phyloP scores from a whole-genome alignment of 345 rosid genomes.

The Syzygium grande region DNA sequence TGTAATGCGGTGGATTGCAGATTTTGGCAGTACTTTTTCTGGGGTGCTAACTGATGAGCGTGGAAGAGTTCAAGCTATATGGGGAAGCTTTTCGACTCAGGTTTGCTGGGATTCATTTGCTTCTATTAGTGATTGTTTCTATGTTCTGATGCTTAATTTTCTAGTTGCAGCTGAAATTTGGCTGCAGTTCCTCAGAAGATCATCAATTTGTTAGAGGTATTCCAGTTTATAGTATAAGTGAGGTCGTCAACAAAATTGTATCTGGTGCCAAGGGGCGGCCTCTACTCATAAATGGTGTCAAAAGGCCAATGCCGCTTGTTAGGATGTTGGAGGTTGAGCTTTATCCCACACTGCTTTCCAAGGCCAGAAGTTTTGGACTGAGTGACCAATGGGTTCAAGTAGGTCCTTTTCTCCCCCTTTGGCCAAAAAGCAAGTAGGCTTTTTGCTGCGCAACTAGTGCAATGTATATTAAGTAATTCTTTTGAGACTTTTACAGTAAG shows the following conservation, averaged over 20 bases:
- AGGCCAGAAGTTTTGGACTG: conserved; percentile 87
- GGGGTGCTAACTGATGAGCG: conserved; percentile 88
- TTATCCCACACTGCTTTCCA: conserved; percentile 84
- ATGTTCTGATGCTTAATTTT: conserved; percentile 8
- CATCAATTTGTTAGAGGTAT: conserved; percentile 90
- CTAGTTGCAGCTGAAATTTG: conserved; percentile 56
- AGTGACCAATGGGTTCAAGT: conserved; percentile 77
- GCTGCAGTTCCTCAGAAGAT: conserved; percentile 72
- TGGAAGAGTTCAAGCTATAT: conserved; percentile 83
- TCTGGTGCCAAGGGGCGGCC: conserved; percentile 62
- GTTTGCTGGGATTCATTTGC: conserved; percentile 20
- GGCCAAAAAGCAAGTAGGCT: neutral
- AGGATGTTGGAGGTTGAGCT: conserved; percentile 90
- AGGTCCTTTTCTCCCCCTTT: neutral
- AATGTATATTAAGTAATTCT: neutral
- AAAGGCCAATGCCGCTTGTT: conserved; percentile 79
- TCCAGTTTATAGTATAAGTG: conserved; percentile 61
- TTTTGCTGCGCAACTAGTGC: neutral
- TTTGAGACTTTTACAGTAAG: neutral
- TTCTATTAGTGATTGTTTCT: neutral
- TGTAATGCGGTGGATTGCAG: conserved; percentile 24
- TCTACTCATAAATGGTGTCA: conserved; percentile 76
- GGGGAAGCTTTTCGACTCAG: conserved; percentile 98
- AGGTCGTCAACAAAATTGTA: conserved; percentile 70
- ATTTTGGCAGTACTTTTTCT: conserved; percentile 93